phyloP scores from a whole-genome alignment of 106 monocot genomes.

The Gastrodia elata region DNA sequence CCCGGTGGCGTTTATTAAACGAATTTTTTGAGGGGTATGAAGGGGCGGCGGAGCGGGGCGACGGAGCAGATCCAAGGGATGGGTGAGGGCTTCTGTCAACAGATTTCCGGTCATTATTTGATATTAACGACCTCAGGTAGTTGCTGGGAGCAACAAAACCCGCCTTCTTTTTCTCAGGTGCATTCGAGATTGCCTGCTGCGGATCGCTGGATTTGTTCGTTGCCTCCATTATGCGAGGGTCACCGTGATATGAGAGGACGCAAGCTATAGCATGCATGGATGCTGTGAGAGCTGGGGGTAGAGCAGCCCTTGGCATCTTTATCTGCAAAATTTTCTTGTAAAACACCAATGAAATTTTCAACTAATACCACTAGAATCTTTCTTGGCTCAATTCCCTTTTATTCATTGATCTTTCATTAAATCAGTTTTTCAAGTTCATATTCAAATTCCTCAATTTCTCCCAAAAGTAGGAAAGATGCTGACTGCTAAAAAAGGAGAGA shows the following conservation, averaged over 20 bases:
- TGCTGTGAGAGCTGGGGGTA: slow-evolving; percentile 76
- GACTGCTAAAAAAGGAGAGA: too few species aligned
- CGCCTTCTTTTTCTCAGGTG: slow-evolving; percentile 13
- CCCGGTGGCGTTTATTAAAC: slow-evolving; percentile 1
- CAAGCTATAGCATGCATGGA: slow-evolving; percentile 74
- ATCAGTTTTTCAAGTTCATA: too few species aligned
- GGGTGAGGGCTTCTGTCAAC: background rate
- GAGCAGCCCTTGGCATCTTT: slow-evolving; percentile 40
- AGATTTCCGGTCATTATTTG: background rate
- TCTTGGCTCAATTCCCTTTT: too few species aligned
- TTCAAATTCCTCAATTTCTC: too few species aligned
- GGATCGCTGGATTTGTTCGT: slow-evolving; percentile 14
- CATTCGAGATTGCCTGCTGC: slow-evolving; percentile 4
- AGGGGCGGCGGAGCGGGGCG: background rate
- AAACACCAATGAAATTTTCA: too few species aligned
- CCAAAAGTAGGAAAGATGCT: too few species aligned
- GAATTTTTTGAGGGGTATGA: background rate
- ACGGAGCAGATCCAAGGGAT: background rate
- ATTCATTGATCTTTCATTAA: too few species aligned
- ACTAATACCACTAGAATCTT: too few species aligned
- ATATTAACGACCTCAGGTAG: slow-evolving; percentile 38
- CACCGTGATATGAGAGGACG: slow-evolving; percentile 70
- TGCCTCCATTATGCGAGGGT: slow-evolving; percentile 24
- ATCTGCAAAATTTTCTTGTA: too few species aligned
- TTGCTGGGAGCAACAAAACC: slow-evolving; percentile 19